Percentiles rank a stretch among this genome's conserved stretches.
phyloP scores from a whole-genome alignment of 2,329 filamentous ascomycete species.

The Fusarium sp. region DNA sequence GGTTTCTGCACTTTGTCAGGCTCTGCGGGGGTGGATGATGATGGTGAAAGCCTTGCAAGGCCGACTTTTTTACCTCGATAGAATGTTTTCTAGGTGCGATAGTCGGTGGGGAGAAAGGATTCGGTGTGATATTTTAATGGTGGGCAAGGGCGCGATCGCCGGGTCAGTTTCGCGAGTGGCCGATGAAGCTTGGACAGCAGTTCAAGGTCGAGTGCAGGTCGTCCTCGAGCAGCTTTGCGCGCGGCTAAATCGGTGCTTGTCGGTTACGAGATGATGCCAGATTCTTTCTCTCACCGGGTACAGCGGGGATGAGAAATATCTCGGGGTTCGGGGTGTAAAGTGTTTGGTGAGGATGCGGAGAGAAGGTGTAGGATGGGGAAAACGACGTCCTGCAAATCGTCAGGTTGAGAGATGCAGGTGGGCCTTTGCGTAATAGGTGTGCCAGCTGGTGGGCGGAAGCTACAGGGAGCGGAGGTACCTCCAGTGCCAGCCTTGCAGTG shows the following conservation, averaged over 20 bases:
- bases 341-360: conserved; percentile 46
- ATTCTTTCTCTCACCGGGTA: conserved; percentile 16
- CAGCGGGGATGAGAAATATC: conserved; percentile 24
- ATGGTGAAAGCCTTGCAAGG: conserved; percentile 3
- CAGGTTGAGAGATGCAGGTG: conserved; percentile 52
- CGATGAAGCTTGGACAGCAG: conserved; percentile 43
- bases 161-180: conserved; percentile 23
- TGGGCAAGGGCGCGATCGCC: conserved; percentile 23
- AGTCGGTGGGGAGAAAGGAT: background rate
- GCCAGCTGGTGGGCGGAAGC: conserved; percentile 34
- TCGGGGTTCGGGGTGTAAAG: conserved; percentile 30
- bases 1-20: conserved; percentile 17
- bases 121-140: conserved; percentile 4
- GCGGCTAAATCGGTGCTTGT: conserved; percentile 33
- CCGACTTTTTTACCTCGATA: conserved; percentile 4
- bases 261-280: conserved; percentile 4
- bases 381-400: conserved; percentile 51
- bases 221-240: conserved; percentile 51
- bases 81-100: background rate
- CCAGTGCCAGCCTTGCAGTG: conserved; percentile 31
- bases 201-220: conserved; percentile 57
- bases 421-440: conserved; percentile 55
- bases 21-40: conserved; percentile 5
- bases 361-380: conserved; percentile 45
- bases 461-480: conserved; percentile 40